Base-by-base conservation (phyloP, 2,329 filamentous ascomycete species). In the Leptographium radiaticola region DNA sequence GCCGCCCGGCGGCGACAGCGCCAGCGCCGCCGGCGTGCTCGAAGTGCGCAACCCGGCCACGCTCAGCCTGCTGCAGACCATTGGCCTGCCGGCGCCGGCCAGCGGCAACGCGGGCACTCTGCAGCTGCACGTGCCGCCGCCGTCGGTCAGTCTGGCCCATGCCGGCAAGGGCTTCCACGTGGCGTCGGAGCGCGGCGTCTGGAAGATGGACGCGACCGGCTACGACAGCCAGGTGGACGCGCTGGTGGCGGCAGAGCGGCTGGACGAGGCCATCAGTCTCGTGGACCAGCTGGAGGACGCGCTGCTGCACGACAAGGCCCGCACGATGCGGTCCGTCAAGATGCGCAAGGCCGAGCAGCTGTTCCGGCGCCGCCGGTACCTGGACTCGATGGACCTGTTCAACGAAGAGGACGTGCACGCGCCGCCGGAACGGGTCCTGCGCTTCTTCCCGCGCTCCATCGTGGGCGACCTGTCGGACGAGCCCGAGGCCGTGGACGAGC, bases 141-240 rank as follows among this genome's bases (percentile, higher is more conserved):
- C 91, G 0, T 95, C 89, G 20, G 86, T 91, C 59, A 95, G 91
- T 63, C 74, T 98, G n/a, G 88, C 91, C 0, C 93, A 98, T 69
- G 90, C 89, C 0, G 93, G 88, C 4, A 98, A 98, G 66, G 91
- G 90, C 0, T 98, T 98, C 62, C 79, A 97, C 56, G 89, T 97
- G 51, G 85, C 86, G 20, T 96, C 91, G 64, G 93, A 97, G 54
- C 79, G 93, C 46, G 86, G 79, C 38, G 87, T 98, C 40, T 98
- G 93, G 93, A 86, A 93, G 61, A 97, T 98, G 93, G 87, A 84
- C 58, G 87, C 91, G 4, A 82, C 90, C 40, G 86, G 90, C 59
- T 98, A 98, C 64, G 88, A 95, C 65, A 82, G 83, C 2, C 93
- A 98, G 65, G 81, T 97, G 25, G 80, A 89, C 56, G 82, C 93